Conservation (phyloP, 306 rosid species). For the Medicago lupulina region DNA sequence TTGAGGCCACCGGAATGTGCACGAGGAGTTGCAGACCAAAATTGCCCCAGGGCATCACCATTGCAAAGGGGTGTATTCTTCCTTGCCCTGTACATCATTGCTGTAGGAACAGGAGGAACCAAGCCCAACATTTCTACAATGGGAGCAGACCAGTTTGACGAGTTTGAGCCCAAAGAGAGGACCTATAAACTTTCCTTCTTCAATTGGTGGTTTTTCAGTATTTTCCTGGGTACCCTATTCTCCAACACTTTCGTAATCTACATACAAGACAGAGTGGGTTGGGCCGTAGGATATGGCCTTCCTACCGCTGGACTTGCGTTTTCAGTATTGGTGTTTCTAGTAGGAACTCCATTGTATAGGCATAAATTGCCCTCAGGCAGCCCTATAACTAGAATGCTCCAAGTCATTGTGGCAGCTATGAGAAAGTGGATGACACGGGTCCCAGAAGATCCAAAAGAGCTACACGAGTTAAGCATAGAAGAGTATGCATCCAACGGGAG, state of each 20-base stretch:
- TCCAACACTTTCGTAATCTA: conserved; percentile 71
- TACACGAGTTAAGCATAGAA: conserved; percentile 65
- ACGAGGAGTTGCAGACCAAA: conserved; percentile 32
- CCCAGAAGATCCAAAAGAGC: conserved; percentile 69
- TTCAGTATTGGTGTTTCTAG: conserved; percentile 63
- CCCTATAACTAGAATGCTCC: conserved; percentile 65
- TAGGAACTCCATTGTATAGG: conserved; percentile 72
- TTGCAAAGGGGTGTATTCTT: conserved; percentile 67
- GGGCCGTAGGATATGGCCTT: conserved; percentile 81
- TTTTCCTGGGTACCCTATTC: conserved; percentile 77
- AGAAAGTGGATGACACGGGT: conserved; percentile 58
- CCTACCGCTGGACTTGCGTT: conserved; percentile 74
- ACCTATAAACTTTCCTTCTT: conserved; percentile 71
- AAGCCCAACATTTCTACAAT: conserved; percentile 89
- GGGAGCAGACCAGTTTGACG: conserved; percentile 93
- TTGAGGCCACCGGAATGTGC: conserved; percentile 73
- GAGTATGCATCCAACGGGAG: conserved; percentile 44
- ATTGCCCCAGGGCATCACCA: conserved; percentile 56
- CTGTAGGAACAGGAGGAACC: conserved; percentile 85
- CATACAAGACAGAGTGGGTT: conserved; percentile 78
- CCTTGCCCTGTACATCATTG: conserved; percentile 66
- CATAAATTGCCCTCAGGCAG: conserved; percentile 79
- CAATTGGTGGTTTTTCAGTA: conserved; percentile 90
- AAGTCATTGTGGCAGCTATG: conserved; percentile 63
- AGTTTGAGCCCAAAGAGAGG: conserved; percentile 71